Base-by-base conservation (phyloP, 441 rosid species). In the Pelargonium fulgidum region DNA sequence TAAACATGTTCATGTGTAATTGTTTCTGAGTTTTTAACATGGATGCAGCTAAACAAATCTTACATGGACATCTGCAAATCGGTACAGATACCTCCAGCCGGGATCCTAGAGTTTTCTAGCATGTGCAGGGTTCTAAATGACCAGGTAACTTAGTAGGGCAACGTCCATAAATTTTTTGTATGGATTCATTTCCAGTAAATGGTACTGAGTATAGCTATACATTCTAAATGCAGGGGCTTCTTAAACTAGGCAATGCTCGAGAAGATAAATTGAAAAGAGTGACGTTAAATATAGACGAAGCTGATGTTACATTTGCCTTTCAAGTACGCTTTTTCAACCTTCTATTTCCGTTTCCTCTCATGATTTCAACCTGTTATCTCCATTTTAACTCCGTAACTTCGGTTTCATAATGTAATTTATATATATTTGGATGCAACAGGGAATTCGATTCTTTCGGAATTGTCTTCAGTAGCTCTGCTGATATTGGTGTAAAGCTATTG, bases 111-210 rank as follows among this genome's bases (percentile, higher is more conserved):
- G 70, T 87, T 92, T 72, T 66, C 69, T 48, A 85, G 83, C 67
- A 87, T 94, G 96, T 87, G 96, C 78, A 73, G 82, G 67, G 94
- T 85, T 64, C 85, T 94, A 73, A 86, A 81, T 68, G 99, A 92
- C 71, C 94, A 92, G 94, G 99, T 90, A 84, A 65, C 66, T 13
- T 54, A 12, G 62, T 17, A 14, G 29, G 3, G 7, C 62, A 58
- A 14, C 10, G 72, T 12, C 42, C 48, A 62, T 14, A 3, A 13
- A 10, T 24, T 10, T 24, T 10, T 62, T 29, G 17, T 62, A 12
- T 62, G 10, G 65, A 33, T 29, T 26, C 19, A 29, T 62, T 24
- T 12, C 39, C 10, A 6, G 17, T 3, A 13, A 52, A 58, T 58
- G 29, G 26, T 59, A 65, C 68, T 59, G 20, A 39, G 22, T 0